Evolutionary conservation across 1,139 yeast species (phyloP).

Genomic region (Hyphopichia fennica): DNA sequence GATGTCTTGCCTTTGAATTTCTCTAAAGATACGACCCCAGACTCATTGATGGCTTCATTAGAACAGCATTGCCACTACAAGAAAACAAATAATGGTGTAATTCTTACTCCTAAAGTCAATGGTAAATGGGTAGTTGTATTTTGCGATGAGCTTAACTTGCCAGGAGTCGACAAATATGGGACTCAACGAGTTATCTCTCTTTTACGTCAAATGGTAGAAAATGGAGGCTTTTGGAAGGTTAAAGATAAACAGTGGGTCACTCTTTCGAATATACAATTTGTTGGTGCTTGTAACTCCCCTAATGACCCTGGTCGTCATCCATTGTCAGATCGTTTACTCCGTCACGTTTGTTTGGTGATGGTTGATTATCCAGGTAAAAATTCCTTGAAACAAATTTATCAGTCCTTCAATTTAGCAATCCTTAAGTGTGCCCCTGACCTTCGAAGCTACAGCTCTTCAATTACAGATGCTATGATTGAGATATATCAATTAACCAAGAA

Average conservation of each 20-base stretch:
- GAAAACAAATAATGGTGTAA: slow-evolving; percentile 50
- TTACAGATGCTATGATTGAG: slow-evolving; percentile 69
- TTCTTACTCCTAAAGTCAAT: slow-evolving; percentile 57
- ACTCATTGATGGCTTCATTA: slow-evolving; percentile 59
- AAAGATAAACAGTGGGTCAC: slow-evolving; percentile 65
- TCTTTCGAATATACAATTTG: slow-evolving; percentile 70
- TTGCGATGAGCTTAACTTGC: slow-evolving; percentile 91
- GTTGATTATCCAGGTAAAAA: slow-evolving; percentile 77
- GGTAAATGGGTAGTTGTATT: slow-evolving; percentile 82
- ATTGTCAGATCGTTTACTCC: slow-evolving; percentile 62
- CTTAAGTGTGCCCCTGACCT: slow-evolving; percentile 65
- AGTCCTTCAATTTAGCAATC: slow-evolving; percentile 55
- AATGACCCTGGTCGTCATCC: slow-evolving; percentile 72
- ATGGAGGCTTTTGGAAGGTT: slow-evolving; percentile 75
- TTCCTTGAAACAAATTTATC: slow-evolving; percentile 70
- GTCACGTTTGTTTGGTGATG: slow-evolving; percentile 67
- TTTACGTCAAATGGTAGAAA: slow-evolving; percentile 73
- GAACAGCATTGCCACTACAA: slow-evolving; percentile 73
- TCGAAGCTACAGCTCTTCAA: slow-evolving; percentile 48
- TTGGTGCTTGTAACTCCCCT: slow-evolving; percentile 95
- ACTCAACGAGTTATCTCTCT: slow-evolving; percentile 76
- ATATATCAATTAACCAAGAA: slow-evolving; percentile 52
- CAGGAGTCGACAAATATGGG: slow-evolving; percentile 71
- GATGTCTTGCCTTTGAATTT: slow-evolving; percentile 75
- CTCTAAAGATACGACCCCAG: slow-evolving; percentile 77